Conservation (phyloP, 805 yeast genomes). For the Nakazawaea molendinolei region DNA sequence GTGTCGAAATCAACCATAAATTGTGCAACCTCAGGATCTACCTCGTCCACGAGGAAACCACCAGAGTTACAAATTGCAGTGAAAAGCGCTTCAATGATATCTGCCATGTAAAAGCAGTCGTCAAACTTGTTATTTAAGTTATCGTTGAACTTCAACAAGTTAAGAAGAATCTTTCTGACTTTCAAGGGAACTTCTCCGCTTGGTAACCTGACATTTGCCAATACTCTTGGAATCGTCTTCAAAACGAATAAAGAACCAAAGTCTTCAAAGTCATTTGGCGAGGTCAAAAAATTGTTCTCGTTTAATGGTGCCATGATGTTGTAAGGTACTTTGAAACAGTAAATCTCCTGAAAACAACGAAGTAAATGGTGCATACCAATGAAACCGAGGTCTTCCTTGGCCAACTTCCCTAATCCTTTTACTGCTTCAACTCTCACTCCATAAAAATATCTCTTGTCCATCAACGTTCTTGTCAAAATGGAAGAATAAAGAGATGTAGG, state of each 20-base stretch:
- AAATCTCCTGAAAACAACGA: constrained; percentile 60
- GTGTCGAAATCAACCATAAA: constrained; percentile 43
- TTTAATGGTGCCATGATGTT: constrained; percentile 22
- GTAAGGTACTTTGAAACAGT: constrained; percentile 55
- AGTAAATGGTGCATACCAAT: constrained; percentile 70
- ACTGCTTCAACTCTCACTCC: constrained; percentile 90
- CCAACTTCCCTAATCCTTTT: constrained; percentile 60
- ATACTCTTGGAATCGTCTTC: constrained; percentile 56
- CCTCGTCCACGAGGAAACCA: constrained; percentile 10
- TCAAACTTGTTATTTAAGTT: constrained; percentile 72
- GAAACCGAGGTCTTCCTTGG: constrained; percentile 54
- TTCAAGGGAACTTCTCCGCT: constrained; percentile 53
- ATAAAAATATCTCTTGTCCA: constrained; percentile 81
- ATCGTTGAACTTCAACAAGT: constrained; percentile 75
- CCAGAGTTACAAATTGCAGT: constrained; percentile 20
- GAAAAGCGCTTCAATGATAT: constrained; percentile 50
- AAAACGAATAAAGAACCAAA: constrained; percentile 64
- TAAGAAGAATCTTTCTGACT: constrained; percentile 58
- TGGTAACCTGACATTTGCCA: constrained; percentile 55
- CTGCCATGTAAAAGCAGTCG: constrained; percentile 62
- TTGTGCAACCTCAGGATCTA: constrained; percentile 23
- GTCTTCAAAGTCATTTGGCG: constrained; percentile 74
- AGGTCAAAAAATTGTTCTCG: constrained; percentile 50
- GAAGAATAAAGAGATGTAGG: constrained; percentile 68
- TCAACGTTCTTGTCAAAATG: constrained; percentile 65